Base-by-base conservation (phyloP, 345 rosid species). In the Syzygium jambos region DNA sequence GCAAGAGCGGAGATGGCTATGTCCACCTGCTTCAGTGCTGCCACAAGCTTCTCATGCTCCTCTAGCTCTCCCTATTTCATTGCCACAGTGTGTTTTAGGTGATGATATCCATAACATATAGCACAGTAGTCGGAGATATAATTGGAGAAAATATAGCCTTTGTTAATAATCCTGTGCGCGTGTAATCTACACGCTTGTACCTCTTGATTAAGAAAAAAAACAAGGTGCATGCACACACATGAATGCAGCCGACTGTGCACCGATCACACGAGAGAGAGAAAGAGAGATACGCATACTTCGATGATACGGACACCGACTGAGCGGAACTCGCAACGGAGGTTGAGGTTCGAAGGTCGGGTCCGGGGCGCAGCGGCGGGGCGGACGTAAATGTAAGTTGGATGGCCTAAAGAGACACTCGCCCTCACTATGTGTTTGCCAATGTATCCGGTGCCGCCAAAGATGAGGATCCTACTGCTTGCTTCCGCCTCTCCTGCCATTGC, bases 391-490 rank as follows among this genome's bases (percentile, higher is more conserved):
- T 38, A 86, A 17, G 93, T 91, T 41, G 56, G 21, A 25, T 91
- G 91, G 9, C 91, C 89, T 17, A 7, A 73, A 43, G 49, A 61
- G 85, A 89, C 77, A 87, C 93, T 91, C 23, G 91, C 92, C 54
- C 90, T 87, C 68, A 87, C 93, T 86, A 90, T 52, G 78, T 88
- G 91, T 23, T 80, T 91, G 27, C 93, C 93, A 1, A 90, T 57
- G 88, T 92, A 90, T 6, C 93, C 93, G 3, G 90, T 92, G 89
- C 91, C 92, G 0, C 91, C 93, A 22, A 91, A 87, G n/a, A 92
- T 78, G 12, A 91, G 89, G 51, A 91, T 86, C 68, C 6, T 43
- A 5, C 85, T 8, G 46, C 57, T 38, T 13, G 2, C 11, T 38
- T 73, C 49, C 12, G 80, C 49, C 14, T 73, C 27, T 38, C 14